Evolutionary conservation across 2,329 filamentous ascomycete species (phyloP).

Genomic region (Peltaster fructicola): DNA sequence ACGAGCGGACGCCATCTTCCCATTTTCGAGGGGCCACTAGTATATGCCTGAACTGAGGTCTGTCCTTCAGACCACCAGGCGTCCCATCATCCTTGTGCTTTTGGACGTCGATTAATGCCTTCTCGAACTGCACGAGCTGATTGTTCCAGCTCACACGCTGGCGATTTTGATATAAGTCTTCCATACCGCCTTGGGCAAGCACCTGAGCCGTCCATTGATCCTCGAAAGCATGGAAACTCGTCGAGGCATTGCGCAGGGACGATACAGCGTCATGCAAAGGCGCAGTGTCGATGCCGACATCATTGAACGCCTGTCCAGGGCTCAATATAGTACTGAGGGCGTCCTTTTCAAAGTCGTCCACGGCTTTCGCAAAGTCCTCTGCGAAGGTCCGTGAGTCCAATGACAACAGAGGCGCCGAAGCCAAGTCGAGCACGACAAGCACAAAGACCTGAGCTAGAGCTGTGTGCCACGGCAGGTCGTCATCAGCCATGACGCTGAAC

Average conservation of each 20-base stretch:
- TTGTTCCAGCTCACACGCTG: conserved; percentile 61
- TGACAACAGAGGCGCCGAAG: conserved; percentile 64
- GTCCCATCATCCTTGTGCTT: too few species aligned
- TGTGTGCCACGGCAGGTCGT: conserved; percentile 57
- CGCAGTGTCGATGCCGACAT: conserved; percentile 31
- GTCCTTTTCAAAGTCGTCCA: conserved; percentile 47
- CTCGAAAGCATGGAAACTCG: conserved; percentile 59
- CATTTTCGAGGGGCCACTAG: too few species aligned
- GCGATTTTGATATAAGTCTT: conserved; percentile 48
- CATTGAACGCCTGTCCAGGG: conserved; percentile 1
- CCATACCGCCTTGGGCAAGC: conserved; percentile 49
- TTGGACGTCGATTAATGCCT: conserved; percentile 62
- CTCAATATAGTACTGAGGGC: conserved; percentile 17
- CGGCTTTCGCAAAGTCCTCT: conserved; percentile 43
- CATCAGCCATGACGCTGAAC: conserved; percentile 45
- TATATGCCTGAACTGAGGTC: too few species aligned
- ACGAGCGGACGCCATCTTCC: too few species aligned
- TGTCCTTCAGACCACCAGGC: too few species aligned
- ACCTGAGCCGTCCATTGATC: conserved; percentile 57
- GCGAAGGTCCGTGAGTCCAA: conserved; percentile 67
- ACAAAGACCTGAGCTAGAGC: conserved; percentile 63
- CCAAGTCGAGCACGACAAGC: conserved; percentile 68
- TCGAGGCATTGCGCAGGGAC: conserved; percentile 40
- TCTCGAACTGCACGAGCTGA: conserved; percentile 66
- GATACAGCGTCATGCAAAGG: conserved; percentile 46